Conservation (phyloP, 2,329 filamentous ascomycete genomes). For the Cladosporium sp. region DNA sequence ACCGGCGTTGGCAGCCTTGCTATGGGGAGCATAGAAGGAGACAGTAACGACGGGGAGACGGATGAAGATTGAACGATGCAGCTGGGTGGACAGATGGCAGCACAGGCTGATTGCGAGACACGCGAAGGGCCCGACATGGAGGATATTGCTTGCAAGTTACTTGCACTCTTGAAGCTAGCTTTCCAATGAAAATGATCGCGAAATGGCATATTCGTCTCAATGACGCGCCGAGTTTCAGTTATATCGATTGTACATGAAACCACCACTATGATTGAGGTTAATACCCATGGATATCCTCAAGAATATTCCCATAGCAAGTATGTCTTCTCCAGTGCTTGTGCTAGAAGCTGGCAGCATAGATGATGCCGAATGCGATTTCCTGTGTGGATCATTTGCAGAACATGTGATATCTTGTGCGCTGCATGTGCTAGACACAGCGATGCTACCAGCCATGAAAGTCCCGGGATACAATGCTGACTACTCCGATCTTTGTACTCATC, state of each 20-base stretch:
- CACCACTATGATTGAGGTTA: neutral
- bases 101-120: neutral
- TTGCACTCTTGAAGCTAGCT: neutral
- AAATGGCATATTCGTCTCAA: neutral
- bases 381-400: no score
- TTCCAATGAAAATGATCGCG: neutral
- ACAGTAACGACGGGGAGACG: neutral
- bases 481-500: neutral
- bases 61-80: neutral
- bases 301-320: neutral
- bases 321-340: neutral
- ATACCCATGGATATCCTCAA: neutral
- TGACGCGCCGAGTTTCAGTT: neutral
- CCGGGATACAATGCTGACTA: neutral
- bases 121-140: neutral
- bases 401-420: neutral
- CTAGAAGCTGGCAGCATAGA: neutral
- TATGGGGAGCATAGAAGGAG: neutral
- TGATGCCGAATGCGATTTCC: no score
- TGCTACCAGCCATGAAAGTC: neutral
- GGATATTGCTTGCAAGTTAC: neutral
- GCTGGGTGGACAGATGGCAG: neutral
- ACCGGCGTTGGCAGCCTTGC: neutral
- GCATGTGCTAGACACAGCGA: neutral
- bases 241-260: neutral